Base-by-base conservation (phyloP, 257 asterid genomes). In the Solanum paucissectum region DNA sequence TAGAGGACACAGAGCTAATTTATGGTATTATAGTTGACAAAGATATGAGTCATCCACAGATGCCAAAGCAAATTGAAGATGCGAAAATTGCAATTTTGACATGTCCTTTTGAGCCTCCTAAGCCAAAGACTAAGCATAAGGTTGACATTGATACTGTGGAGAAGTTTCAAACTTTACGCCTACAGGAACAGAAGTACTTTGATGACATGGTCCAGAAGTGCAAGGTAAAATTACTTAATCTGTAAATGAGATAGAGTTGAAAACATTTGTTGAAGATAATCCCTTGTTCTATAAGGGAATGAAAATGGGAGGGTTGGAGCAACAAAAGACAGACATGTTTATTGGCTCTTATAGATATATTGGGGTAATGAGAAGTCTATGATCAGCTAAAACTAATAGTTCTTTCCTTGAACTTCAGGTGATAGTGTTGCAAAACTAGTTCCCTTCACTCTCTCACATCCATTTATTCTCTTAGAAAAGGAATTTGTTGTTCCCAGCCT, bases 111-210 rank as follows among this genome's bases (percentile, higher is more conserved):
- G 99, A 95, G 93, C 98, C 98, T 42, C 99, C 99, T 37, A 97
- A 97, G 91, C 99, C 99, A 73, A 97, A 97, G 94, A 97, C 99
- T 86, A 97, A 95, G 88, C 99, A 97, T 95, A 97, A 97, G 98
- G 98, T 97, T 69, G 99, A 95, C 87, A 94, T 94, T 91, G 98
- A 97, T 88, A 93, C 96, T 9, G 99, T 97, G 86, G 98, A 97
- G 79, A 97, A 95, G 84, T 95, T 95, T 90, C 96, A 95, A 88
- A 94, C 94, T 12, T 90, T 97, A 64, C 94, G 99, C 42, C 89
- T 87, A 64, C 99, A 97, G 87, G 99, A 97, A 93, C 95, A 90
- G 90, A 95, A 95, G 90, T 97, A 95, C 90, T 97, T 97, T 79
- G 98, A 95, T 89, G 98, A 97, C 90, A 97, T 97, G 99, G 99